Evolutionary conservation across 331 rosid species (phyloP).

Genomic region (Telfairia occidentalis): DNA sequence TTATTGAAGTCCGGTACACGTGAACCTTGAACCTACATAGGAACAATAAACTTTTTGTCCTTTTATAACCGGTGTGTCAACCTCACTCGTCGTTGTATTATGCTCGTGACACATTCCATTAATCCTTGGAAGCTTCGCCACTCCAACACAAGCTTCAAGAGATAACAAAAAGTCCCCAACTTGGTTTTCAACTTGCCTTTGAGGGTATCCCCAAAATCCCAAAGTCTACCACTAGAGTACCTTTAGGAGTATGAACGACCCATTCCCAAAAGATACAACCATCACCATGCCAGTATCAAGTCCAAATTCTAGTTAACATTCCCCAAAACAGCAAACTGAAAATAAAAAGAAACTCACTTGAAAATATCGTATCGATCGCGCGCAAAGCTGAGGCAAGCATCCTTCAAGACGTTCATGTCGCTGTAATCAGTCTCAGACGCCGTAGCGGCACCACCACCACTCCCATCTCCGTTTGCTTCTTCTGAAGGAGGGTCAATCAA

Average conservation of each 20-base stretch:
- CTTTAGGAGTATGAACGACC: background rate
- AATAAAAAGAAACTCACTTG: slow-evolving; percentile 30
- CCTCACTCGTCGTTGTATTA: no score
- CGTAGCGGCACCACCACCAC: background rate
- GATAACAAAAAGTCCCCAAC: no score
- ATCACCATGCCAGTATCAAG: background rate
- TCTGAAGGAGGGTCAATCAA: slow-evolving; percentile 25
- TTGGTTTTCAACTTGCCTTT: no score
- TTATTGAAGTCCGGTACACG: background rate
- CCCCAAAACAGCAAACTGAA: background rate
- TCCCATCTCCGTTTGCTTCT: slow-evolving; percentile 11
- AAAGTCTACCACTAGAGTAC: background rate
- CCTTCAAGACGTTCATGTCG: slow-evolving; percentile 45
- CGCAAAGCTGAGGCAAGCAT: slow-evolving; percentile 64
- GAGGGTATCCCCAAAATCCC: background rate
- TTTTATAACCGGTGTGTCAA: no score
- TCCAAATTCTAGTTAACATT: background rate
- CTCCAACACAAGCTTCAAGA: no score
- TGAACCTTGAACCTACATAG: background rate
- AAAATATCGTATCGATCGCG: slow-evolving; percentile 82
- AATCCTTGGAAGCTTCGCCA: no score
- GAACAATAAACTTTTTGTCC: background rate
- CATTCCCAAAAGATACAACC: background rate
- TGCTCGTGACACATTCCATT: no score
- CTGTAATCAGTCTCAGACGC: slow-evolving; percentile 28